These are phyloP conservation scores for Priceomyces fermenticarens DNA, from an alignment of 805 yeast genomes.

Conservation along the genomic window DNA sequence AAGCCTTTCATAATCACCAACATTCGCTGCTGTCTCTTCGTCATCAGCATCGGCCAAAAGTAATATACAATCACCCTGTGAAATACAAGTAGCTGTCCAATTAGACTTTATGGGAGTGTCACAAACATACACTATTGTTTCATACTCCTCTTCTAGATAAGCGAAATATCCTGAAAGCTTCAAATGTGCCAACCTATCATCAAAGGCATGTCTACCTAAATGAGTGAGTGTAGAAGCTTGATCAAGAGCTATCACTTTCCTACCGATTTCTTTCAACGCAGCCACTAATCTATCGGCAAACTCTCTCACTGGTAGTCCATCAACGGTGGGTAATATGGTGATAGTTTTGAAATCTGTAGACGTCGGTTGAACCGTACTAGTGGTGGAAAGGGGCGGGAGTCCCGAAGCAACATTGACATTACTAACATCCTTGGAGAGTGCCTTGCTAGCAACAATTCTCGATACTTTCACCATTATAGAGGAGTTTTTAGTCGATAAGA, in stretches of 20 bases:
- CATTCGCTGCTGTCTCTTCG: slow-evolving; percentile 51
- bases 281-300: slow-evolving; percentile 72
- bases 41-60: slow-evolving; percentile 80
- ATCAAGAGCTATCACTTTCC: slow-evolving; percentile 74
- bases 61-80: slow-evolving; percentile 93
- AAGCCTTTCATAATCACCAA: slow-evolving; percentile 84
- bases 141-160: slow-evolving; percentile 83
- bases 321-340: slow-evolving; percentile 74
- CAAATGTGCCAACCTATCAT: slow-evolving; percentile 70
- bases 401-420: slow-evolving; percentile 20
- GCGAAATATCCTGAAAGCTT: slow-evolving; percentile 88
- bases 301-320: slow-evolving; percentile 81
- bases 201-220: slow-evolving; percentile 90
- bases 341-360: slow-evolving; percentile 70
- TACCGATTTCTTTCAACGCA: slow-evolving; percentile 72
- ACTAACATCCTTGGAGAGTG: slow-evolving; percentile 14
- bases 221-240: slow-evolving; percentile 77
- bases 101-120: slow-evolving; percentile 79
- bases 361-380: slow-evolving; percentile 20
- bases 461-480: slow-evolving; percentile 88
- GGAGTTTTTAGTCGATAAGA: slow-evolving; percentile 80
- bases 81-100: slow-evolving; percentile 91
- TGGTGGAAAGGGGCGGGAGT: slow-evolving; percentile 18
- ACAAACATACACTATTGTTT: slow-evolving; percentile 85
- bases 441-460: slow-evolving; percentile 72